phyloP scores from a whole-genome alignment of 73 alveolate genomes.

The Stentor roeselii region DNA sequence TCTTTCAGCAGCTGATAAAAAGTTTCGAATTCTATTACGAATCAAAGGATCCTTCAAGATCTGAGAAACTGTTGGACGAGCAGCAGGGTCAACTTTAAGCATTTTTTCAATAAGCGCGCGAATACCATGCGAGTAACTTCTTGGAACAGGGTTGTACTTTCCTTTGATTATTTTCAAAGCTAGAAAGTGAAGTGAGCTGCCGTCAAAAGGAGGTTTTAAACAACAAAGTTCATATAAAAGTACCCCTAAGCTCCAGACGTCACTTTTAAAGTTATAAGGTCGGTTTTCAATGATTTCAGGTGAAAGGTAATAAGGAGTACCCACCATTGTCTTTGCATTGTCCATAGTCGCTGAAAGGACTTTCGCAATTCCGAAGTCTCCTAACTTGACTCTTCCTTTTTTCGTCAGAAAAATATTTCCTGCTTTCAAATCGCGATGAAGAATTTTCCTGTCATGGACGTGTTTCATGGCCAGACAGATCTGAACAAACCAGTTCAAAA shows the following conservation, averaged over 20 bases:
- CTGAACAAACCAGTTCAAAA: not conserved
- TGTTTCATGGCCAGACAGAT: no score
- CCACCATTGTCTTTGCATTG: constrained; percentile 84
- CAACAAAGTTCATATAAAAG: constrained; percentile 85
- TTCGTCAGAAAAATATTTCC: constrained; percentile 90
- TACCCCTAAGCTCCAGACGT: constrained; percentile 86
- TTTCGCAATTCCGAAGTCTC: constrained; percentile 97
- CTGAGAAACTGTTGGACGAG: constrained; percentile 28
- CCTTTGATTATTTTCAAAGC: constrained; percentile 81
- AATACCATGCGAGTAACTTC: no score
- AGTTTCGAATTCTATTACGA: constrained; percentile 10
- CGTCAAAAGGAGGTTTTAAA: constrained; percentile 86
- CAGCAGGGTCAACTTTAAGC: constrained; percentile 21
- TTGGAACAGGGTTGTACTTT: constrained; percentile 64
- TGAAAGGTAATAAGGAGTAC: no score
- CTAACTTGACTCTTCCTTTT: constrained; percentile 92
- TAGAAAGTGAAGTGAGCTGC: constrained; percentile 71
- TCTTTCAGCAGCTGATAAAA: constrained; percentile 37
- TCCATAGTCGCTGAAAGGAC: constrained; percentile 91
- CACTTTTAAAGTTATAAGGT: constrained; percentile 53
- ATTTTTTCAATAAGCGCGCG: not conserved
- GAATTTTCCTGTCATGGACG: constrained; percentile 93
- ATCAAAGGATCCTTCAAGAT: constrained; percentile 24
- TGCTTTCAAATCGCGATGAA: constrained; percentile 97
- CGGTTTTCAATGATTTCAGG: constrained; percentile 35